Base-by-base conservation (phyloP, 805 yeast species). In the Suhomyces pyralidae region DNA sequence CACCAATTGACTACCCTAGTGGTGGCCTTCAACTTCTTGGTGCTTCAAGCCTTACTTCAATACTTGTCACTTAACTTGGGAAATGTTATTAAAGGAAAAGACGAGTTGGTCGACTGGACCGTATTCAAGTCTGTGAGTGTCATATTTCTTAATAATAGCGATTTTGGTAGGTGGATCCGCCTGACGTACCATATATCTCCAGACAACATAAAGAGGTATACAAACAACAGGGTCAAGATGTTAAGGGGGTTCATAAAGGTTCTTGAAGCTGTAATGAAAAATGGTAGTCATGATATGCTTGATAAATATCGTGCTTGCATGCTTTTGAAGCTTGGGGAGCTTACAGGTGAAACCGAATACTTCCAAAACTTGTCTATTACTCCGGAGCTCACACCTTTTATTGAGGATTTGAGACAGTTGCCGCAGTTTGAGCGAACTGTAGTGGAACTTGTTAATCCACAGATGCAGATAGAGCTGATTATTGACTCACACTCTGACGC, bases 21-120 rank as follows among this genome's bases (percentile, higher is more conserved):
- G 22, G 55, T 63, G 28, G 69, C 73, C 5, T 66, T 55, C 53
- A 68, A 71, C 53, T 68, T 69, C 46, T 54, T 71, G 36, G 40
- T 60, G 3, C 46, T 70, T 14, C 76, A 71, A 49, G 58, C 62
- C 32, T 24, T 61, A 10, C 52, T 69, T 14, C 71, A 66, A 50
- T 54, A 57, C 40, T 46, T 63, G 3, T 58, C 70, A 5, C 24
- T 28, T 4, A 61, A 63, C 46, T 26, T 61, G 30, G 58, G 62
- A 36, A n/a, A 45, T 3, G 42, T 61, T 6, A 28, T 52, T 6
- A 43, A 46, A 5, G 52, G 54, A 15, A 50, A 50, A 15, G 59
- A 62, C 36, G 44, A 45, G 1, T 20, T 54, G 7, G 24, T 61
- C 15, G 56, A 52, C 30, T 9, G 53, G 10, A 44, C 50, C 3